A percentile compares a stretch with the other conserved stretches of the same genome.
phyloP scores from a whole-genome alignment of 192 early-diverging fungal species.

The Coemansia sp. region DNA sequence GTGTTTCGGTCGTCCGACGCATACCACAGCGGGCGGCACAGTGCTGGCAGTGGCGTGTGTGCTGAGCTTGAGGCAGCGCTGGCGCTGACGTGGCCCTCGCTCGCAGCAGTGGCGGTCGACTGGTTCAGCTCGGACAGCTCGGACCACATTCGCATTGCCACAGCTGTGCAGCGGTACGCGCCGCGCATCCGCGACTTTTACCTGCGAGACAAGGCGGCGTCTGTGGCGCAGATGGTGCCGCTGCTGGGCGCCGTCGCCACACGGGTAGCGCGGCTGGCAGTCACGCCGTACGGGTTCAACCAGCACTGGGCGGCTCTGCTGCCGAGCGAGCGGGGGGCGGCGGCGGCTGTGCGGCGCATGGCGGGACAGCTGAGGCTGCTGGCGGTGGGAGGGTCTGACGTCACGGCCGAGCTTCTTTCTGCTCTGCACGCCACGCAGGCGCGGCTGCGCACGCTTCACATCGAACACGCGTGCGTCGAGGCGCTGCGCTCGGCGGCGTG shows the following conservation, averaged over 20 bases:
- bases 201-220: conserved; percentile 36
- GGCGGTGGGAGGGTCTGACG: conserved; percentile 35
- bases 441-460: conserved; percentile 12
- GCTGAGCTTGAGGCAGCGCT: conserved; percentile 35
- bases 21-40: conserved; percentile 18
- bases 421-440: conserved; percentile 34
- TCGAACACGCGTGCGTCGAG: conserved; percentile 39
- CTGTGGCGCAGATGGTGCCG: conserved; percentile 11
- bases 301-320: conserved; percentile 41
- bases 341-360: conserved; percentile 15
- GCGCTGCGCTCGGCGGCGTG: conserved; percentile 13
- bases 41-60: conserved; percentile 8
- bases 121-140: conserved; percentile 33
- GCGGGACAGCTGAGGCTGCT: conserved; percentile 28
- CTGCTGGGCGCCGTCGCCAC: conserved; percentile 12
- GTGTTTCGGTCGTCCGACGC: conserved; percentile 42
- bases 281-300: conserved; percentile 46
- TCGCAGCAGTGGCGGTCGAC: conserved; percentile 35
- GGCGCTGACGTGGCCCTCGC: conserved; percentile 28
- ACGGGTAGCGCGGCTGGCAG: conserved; percentile 25
- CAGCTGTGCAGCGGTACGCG: conserved; percentile 22
- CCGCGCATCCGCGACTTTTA: conserved; percentile 30
- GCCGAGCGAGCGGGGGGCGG: conserved; percentile 27
- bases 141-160: conserved; percentile 30
- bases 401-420: conserved; percentile 30